A percentile compares a stretch with the other conserved stretches of the same genome.
These are phyloP conservation scores for Cytospora schulzeri DNA, from an alignment of 2,329 filamentous ascomycete species.

Conservation along the genomic window DNA sequence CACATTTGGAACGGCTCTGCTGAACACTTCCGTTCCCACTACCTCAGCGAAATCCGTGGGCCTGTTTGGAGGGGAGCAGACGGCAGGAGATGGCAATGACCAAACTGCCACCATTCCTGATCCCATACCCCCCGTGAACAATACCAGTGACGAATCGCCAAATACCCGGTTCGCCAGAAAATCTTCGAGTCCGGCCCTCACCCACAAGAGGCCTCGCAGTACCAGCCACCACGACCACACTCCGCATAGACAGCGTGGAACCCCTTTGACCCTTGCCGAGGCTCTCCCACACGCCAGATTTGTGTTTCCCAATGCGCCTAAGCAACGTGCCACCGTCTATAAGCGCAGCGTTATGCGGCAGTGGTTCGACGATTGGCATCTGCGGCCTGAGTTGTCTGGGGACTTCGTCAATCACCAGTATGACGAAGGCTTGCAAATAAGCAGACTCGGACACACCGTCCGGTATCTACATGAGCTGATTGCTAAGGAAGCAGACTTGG, in stretches of 20 bases:
- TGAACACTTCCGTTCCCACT: conserved; percentile 34
- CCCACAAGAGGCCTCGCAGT: neutral
- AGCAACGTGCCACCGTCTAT: conserved; percentile 42
- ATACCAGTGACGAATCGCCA: too few species aligned
- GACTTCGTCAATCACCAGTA: conserved; percentile 22
- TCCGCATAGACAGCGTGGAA: too few species aligned
- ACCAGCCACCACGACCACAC: neutral
- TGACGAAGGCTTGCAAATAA: conserved; percentile 38
- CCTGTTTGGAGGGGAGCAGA: neutral
- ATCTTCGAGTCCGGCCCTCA: too few species aligned
- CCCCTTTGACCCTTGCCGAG: conserved; percentile 33
- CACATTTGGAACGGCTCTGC: conserved; percentile 44
- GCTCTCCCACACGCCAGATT: conserved; percentile 48
- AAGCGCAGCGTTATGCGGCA: conserved; percentile 43
- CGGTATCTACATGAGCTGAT: conserved; percentile 44
- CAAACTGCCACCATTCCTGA: neutral
- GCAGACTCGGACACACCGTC: conserved; percentile 47
- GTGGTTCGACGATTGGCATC: conserved; percentile 49
- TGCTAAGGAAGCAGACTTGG: conserved; percentile 37
- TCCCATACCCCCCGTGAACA: neutral
- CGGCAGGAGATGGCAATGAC: neutral
- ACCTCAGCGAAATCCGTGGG: neutral
- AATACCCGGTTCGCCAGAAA: rapidly evolving
- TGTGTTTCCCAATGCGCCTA: conserved; percentile 53
- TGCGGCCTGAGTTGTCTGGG: conserved; percentile 31